Percentiles rank a stretch among this genome's conserved stretches.
These are phyloP conservation scores for Panicum miliaceum DNA, from an alignment of 176 grass and related monocot species.

Conservation along the genomic window DNA sequence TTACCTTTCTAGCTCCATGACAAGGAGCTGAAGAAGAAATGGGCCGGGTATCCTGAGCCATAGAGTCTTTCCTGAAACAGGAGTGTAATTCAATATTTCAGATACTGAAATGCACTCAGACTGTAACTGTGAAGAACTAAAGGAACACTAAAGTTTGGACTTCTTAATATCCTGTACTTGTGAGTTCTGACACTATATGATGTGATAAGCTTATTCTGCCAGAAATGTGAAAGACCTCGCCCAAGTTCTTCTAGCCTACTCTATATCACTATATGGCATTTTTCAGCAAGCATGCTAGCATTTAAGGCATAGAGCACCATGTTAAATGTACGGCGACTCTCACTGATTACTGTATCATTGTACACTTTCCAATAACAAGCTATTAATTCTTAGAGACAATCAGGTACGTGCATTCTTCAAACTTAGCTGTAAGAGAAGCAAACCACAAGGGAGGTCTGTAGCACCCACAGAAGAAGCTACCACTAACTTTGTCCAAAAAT, in stretches of 20 bases:
- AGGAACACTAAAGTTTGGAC: neutral
- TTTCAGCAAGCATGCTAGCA: neutral
- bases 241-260: neutral
- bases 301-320: neutral
- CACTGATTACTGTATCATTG: neutral
- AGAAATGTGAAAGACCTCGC: neutral
- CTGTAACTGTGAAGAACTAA: neutral
- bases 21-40: conserved; percentile 55
- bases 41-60: conserved; percentile 1
- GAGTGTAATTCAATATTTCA: conserved; percentile 14
- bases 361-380: neutral
- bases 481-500: too few relatives aligned
- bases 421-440: neutral
- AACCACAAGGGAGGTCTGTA: neutral
- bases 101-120: neutral
- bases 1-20: conserved; percentile 57
- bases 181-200: neutral
- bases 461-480: neutral
- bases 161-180: neutral
- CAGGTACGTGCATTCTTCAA: neutral
- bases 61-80: conserved; percentile 1
- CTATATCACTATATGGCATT: neutral
- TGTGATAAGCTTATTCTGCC: neutral
- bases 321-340: neutral
- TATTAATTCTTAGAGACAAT: neutral